phyloP scores from a whole-genome alignment of 257 asterid genomes.

The Scutellaria baicalensis region DNA sequence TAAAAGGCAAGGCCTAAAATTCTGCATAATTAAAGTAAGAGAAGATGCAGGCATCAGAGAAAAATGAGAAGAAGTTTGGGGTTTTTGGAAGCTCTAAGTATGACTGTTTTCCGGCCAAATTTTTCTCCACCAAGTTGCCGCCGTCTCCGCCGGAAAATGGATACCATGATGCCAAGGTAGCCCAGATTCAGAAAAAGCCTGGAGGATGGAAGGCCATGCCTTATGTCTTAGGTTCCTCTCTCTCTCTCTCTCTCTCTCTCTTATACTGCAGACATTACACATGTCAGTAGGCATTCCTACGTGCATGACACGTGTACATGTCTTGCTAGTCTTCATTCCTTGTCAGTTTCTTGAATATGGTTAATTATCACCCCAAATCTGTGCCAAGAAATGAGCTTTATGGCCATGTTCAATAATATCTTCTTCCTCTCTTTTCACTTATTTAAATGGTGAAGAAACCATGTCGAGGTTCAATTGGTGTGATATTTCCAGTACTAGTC shows the following conservation, averaged over 20 bases:
- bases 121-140: conserved; percentile 25
- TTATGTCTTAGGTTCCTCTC: conserved; percentile 47
- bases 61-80: conserved; percentile 20
- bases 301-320: not conserved
- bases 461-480: too few species aligned
- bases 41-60: conserved; percentile 22
- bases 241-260: conserved; percentile 10
- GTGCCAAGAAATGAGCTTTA: too few species aligned
- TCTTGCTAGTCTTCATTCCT: not conserved
- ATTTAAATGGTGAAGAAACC: too few species aligned
- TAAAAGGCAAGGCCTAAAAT: too few species aligned
- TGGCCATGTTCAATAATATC: too few species aligned
- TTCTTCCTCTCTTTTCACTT: too few species aligned
- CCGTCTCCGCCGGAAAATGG: conserved; percentile 34
- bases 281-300: not conserved
- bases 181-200: conserved; percentile 19
- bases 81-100: conserved; percentile 22
- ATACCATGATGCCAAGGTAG: conserved; percentile 12
- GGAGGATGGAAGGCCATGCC: conserved; percentile 88
- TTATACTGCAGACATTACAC: conserved; percentile 1
- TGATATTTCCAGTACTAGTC: too few species aligned
- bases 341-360: not conserved
- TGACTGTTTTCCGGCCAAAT: conserved; percentile 24
- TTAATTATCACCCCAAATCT: too few species aligned
- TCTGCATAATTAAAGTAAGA: not conserved